Base-by-base conservation (phyloP, 176 grass and related monocot genomes). In the Phoenix dactylifera region DNA sequence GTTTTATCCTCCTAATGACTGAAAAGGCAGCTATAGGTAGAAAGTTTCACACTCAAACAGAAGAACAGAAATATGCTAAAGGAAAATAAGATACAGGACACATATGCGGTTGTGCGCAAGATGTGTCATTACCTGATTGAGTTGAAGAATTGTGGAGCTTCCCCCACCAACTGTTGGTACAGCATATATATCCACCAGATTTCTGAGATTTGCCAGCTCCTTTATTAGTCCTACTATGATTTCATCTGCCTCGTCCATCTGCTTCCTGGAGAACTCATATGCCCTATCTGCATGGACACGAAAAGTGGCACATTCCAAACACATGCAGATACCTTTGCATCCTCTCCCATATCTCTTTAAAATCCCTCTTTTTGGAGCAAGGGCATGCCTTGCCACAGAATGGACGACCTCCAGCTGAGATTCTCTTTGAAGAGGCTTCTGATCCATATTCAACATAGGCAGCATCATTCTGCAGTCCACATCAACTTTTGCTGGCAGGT, bases 261-360 rank as follows among this genome's bases (percentile, higher is more conserved):
- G 87, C 60, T 86, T 89, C 73, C 68, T 88, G 7, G 93, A 88
- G 72, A 98, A 98, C 65, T 98, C 87, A 72, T 85, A 92, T 24
- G 84, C 69, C 24, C 76, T 64, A 62, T 89, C 84, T n/a, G 87
- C 84, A 73, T 24, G 79, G 14, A 82, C 69, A 53, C 87, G 76
- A 57, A 83, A 92, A 3, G 72, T 70, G 60, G 65, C 56, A 74
- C 88, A 98, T 60, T 89, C 84, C 57, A 98, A 76, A 53, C 93
- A 89, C 73, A 80, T 78, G 93, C 93, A 98, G 50, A 78, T 66
- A 5, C 87, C 87, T 77, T 85, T 88, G 59, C 93, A 98, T 22
- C 70, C 79, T 55, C 53, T 83, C 18, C 76, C 68, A 57, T 71
- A 51, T 52, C 76, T 88, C 81, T 92, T 89, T 7, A 88, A 58